phyloP scores from a whole-genome alignment of 768 basidiomycete species.

The Cytidiella melzeri region DNA sequence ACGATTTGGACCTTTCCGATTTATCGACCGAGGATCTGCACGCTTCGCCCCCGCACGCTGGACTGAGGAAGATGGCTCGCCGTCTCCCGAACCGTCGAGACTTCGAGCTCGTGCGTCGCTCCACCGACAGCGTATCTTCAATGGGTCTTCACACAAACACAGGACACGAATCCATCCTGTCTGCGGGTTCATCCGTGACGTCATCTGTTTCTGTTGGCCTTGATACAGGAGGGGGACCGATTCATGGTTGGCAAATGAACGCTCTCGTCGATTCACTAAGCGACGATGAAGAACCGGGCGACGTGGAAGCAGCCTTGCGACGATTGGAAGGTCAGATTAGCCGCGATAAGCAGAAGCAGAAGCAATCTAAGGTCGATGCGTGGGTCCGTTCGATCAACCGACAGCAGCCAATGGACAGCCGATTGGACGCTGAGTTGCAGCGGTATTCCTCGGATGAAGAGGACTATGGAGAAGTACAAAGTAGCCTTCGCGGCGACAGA shows the following conservation, averaged over 20 bases:
- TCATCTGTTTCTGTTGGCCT: conserved; percentile 31
- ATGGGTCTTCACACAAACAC: conserved; percentile 61
- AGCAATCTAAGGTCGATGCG: conserved; percentile 70
- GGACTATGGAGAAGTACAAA: conserved; percentile 26
- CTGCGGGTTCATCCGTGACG: conserved; percentile 35
- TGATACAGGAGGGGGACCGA: conserved; percentile 35
- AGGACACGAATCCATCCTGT: conserved; percentile 42
- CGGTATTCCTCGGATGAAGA: conserved; percentile 46
- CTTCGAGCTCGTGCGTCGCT: conserved; percentile 74
- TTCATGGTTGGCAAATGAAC: conserved; percentile 82
- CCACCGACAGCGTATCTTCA: conserved; percentile 68
- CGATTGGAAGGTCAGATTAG: conserved; percentile 86
- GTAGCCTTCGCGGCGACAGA: conserved; percentile 2
- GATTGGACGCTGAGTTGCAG: conserved; percentile 33
- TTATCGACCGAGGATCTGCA: conserved; percentile 45
- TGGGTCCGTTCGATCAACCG: conserved; percentile 74
- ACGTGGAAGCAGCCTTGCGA: conserved; percentile 75
- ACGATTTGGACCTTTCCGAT: conserved; percentile 78
- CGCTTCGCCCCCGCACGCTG: conserved; percentile 37
- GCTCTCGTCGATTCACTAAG: conserved; percentile 66
- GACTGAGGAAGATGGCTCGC: conserved; percentile 47
- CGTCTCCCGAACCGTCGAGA: conserved; percentile 71
- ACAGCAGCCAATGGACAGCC: conserved; percentile 50
- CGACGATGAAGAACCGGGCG: conserved; percentile 70
- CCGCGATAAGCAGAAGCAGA: conserved; percentile 60